Percentiles rank a stretch among this genome's conserved stretches.
These are phyloP conservation scores for Colletotrichum destructivum DNA, from an alignment of 2,329 filamentous ascomycete species.

Conservation along the genomic window DNA sequence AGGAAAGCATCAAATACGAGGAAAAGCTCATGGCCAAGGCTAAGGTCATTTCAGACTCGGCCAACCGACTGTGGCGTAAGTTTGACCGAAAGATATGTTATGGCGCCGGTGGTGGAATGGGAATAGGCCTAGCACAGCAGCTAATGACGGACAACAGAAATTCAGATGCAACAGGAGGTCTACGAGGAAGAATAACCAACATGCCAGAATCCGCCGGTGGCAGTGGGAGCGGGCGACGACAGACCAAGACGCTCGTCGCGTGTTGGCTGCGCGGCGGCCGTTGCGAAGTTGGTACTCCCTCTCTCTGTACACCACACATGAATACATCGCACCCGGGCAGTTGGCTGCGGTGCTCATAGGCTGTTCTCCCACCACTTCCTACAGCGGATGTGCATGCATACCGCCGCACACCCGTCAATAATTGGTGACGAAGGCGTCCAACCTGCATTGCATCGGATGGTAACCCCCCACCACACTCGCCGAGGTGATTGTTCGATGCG, in stretches of 20 bases:
- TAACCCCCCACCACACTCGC: slow-evolving; percentile 22
- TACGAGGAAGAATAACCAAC: slow-evolving; percentile 56
- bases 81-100: slow-evolving; percentile 37
- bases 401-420: slow-evolving; percentile 40
- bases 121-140: slow-evolving; percentile 18
- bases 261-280: slow-evolving; percentile 23
- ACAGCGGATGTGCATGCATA: slow-evolving; percentile 39
- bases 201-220: slow-evolving; percentile 2
- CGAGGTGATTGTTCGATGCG: slow-evolving; percentile 27
- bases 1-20: slow-evolving; percentile 72
- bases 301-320: too few relatives aligned
- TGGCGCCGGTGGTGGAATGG: slow-evolving; percentile 14
- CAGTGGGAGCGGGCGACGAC: slow-evolving; percentile 29
- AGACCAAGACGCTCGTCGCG: slow-evolving; percentile 1
- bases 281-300: slow-evolving; percentile 11
- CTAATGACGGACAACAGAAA: slow-evolving; percentile 54
- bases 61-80: slow-evolving; percentile 79
- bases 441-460: slow-evolving; percentile 41
- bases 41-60: slow-evolving; percentile 77
- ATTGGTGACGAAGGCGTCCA: slow-evolving; percentile 40
- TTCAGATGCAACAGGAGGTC: slow-evolving; percentile 66
- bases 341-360: slow-evolving; percentile 41
- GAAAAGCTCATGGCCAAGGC: slow-evolving; percentile 78
- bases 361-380: slow-evolving; percentile 34
- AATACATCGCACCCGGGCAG: slow-evolving; percentile 38